These are phyloP conservation scores for Coemansia sp. DNA, from an alignment of 192 early-diverging fungal species.

Conservation along the genomic window DNA sequence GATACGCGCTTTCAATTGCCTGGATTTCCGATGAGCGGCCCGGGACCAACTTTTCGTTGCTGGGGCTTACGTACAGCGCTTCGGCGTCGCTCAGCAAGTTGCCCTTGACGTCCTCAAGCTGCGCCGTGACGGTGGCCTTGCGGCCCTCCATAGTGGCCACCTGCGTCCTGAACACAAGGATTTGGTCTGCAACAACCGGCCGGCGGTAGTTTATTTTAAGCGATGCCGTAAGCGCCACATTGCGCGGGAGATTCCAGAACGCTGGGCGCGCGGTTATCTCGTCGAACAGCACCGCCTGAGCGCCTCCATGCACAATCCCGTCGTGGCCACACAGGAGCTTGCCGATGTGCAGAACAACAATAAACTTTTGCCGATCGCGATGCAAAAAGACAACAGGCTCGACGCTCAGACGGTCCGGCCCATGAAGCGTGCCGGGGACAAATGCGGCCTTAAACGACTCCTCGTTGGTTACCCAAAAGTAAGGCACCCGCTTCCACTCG, in stretches of 20 bases:
- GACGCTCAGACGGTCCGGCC: constrained; percentile 25
- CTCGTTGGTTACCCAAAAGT: constrained; percentile 23
- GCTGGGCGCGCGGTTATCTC: constrained; percentile 59
- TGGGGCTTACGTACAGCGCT: constrained; percentile 62
- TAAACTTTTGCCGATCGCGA: constrained; percentile 45
- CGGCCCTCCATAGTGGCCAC: constrained; percentile 60
- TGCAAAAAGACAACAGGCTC: constrained; percentile 45
- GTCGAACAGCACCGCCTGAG: constrained; percentile 70
- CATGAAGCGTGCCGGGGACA: constrained; percentile 26
- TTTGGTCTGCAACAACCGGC: constrained; percentile 60
- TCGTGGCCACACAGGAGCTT: constrained; percentile 68
- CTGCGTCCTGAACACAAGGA: constrained; percentile 53
- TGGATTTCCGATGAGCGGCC: constrained; percentile 19
- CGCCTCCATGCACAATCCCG: constrained; percentile 74
- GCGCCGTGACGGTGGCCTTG: constrained; percentile 63
- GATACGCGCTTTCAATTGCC: constrained; percentile 32
- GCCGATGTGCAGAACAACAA: constrained; percentile 65
- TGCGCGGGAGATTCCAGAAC: constrained; percentile 60
- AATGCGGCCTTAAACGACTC: constrained; percentile 8
- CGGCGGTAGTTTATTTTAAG: constrained; percentile 71
- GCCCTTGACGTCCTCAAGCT: constrained; percentile 58
- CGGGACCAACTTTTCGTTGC: constrained; percentile 29
- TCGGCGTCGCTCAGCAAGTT: constrained; percentile 60
- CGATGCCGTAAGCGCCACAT: constrained; percentile 69
- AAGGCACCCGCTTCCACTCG: constrained; percentile 49